Evolutionary conservation across 345 rosid species (phyloP).

Genomic region (Pistacia atlantica): DNA sequence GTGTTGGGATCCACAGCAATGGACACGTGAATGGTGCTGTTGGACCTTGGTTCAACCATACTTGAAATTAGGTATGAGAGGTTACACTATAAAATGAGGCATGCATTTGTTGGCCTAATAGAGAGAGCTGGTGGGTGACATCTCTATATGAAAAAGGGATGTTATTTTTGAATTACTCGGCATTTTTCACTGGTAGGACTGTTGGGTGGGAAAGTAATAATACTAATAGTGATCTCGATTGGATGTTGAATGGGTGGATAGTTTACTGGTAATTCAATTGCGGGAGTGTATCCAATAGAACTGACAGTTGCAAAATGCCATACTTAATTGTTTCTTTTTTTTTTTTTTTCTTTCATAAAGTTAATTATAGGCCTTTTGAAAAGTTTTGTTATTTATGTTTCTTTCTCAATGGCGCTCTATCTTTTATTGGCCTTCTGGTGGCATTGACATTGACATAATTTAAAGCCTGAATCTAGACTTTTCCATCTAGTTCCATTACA

Average conservation of each 20-base stretch:
- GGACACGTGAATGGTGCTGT: constrained; percentile 77
- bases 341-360: neutral
- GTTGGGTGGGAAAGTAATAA: constrained; percentile 31
- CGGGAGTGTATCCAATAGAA: constrained; percentile 35
- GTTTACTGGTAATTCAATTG: constrained; percentile 13
- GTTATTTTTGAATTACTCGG: constrained; percentile 26
- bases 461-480: no score
- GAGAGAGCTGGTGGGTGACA: constrained; percentile 20
- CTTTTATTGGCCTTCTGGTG: no score
- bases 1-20: constrained; percentile 74
- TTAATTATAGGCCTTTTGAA: constrained; percentile 16
- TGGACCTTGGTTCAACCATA: constrained; percentile 88
- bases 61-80: constrained; percentile 19
- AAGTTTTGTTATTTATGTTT: constrained; percentile 2
- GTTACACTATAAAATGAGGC: neutral
- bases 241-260: constrained; percentile 13
- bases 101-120: constrained; percentile 21
- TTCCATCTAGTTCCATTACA: no score
- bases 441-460: no score
- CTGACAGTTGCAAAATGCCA: constrained; percentile 53
- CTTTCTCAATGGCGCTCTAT: no score
- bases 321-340: constrained; percentile 14
- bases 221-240: constrained; percentile 18
- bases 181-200: constrained; percentile 44
- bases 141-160: constrained; percentile 28